Evolutionary conservation across 257 asterid species (phyloP), one percentile per base, ranked within the genome.

Genomic region (Solanum medicagineum): DNA sequence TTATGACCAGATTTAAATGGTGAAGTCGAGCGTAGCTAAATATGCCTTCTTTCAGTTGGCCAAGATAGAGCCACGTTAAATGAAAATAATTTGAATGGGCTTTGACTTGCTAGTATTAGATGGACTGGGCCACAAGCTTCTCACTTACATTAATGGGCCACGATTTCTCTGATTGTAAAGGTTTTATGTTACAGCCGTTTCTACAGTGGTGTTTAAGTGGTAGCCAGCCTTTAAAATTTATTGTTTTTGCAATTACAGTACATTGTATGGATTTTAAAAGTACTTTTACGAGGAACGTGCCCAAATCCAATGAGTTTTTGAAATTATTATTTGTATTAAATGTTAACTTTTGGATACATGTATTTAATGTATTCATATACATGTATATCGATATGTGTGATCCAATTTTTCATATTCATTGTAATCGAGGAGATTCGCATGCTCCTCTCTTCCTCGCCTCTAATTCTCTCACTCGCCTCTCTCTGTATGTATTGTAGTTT

Each of bases 51-150:
- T 19, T 32, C 82, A 42, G 22, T 22, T 22, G 12, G 47, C 63
- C 29, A 36, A 77, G 36, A 13, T 80, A 59, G 16, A 87, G 80
- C 91, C 89, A 91, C 89, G 88, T 89, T 36, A 29, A 74, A 83
- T 26, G 5, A 79, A 51, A 4, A 24, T 60, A 5, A 2, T 0
- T 51, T 42, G 8, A 79, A 79, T 51, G 83, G 65, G 12, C 82
- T 77, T 51, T 44, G 80, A 2, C 2, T 45, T 45, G 40, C 59
- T 22, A 36, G 51, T 9, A 40, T 12, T 26, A 5, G 20, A 65
- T 65, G 73, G 22, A 44, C 59, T 7, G 42, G 57, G n/a, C 81
- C 81, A 2, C 13, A 74, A 45, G n/a, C 36, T n/a, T n/a, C 5
- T 0, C 45, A 10, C 36, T 1, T 70, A 0, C 19, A 20, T 42